Conservation (phyloP, 2,329 filamentous ascomycete species). For the Penicillium vulpinum region DNA sequence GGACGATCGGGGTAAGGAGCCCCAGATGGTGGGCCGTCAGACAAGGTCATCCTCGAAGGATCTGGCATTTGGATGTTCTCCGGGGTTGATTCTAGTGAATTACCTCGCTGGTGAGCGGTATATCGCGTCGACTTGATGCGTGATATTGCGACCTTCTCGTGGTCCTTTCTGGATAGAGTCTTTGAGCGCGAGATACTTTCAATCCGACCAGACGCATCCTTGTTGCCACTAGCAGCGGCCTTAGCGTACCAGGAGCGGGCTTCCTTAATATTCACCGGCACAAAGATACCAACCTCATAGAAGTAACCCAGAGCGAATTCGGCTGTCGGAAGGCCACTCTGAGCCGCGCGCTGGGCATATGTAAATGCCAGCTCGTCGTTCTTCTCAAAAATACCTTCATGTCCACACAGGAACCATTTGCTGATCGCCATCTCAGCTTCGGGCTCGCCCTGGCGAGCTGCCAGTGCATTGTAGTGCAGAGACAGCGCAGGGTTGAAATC, state of each 20-base stretch:
- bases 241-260: slow-evolving; percentile 88
- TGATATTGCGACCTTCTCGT: slow-evolving; percentile 85
- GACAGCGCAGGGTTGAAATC: slow-evolving; percentile 93
- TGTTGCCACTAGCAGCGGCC: slow-evolving; percentile 86
- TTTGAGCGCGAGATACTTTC: slow-evolving; percentile 81
- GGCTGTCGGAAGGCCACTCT: slow-evolving; percentile 78
- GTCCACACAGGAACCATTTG: slow-evolving; percentile 97
- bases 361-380: slow-evolving; percentile 92
- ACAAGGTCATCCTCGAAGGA: slow-evolving; percentile 46
- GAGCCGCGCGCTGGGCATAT: slow-evolving; percentile 84
- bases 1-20: slow-evolving; percentile 47
- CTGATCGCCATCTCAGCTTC: slow-evolving; percentile 96
- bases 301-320: slow-evolving; percentile 98
- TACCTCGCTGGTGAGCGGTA: slow-evolving; percentile 58
- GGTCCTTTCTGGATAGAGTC: slow-evolving; percentile 83
- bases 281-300: slow-evolving; percentile 91
- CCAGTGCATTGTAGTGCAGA: slow-evolving; percentile 91
- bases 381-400: slow-evolving; percentile 88
- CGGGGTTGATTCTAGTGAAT: slow-evolving; percentile 43
- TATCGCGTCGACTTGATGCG: slow-evolving; percentile 77
- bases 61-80: slow-evolving; percentile 52
- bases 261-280: slow-evolving; percentile 77
- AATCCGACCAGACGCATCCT: slow-evolving; percentile 78
- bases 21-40: slow-evolving; percentile 35
- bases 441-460: slow-evolving; percentile 84